A percentile compares a stretch with the other conserved stretches of the same genome.
These are phyloP conservation scores for Brettanomyces naardenensis DNA, from an alignment of 805 yeast species.

Conservation along the genomic window DNA sequence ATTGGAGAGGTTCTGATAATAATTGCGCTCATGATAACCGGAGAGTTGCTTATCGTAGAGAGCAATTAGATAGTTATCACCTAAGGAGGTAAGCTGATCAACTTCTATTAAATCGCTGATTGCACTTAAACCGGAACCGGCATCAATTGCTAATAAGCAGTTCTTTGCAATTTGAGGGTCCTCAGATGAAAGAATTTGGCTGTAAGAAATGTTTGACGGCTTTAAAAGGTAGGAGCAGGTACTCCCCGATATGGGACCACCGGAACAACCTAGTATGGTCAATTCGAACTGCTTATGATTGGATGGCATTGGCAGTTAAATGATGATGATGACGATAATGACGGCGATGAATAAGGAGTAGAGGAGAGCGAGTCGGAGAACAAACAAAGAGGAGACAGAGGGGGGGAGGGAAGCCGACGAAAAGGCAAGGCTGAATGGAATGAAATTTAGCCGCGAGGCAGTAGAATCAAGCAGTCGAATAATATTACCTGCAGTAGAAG, in stretches of 20 bases:
- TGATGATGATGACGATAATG: no score
- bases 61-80: not conserved
- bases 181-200: constrained; percentile 20
- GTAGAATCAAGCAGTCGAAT: no score
- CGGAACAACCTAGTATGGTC: constrained; percentile 69
- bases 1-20: constrained; percentile 1
- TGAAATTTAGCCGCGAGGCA: no score
- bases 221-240: constrained; percentile 66
- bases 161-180: constrained; percentile 10
- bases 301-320: constrained; percentile 11
- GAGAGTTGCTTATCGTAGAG: not conserved
- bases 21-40: not conserved
- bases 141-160: constrained; percentile 59
- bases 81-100: not conserved
- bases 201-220: constrained; percentile 37
- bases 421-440: no score
- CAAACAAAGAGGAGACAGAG: not conserved
- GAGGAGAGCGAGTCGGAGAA: no score
- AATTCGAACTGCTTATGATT: constrained; percentile 37
- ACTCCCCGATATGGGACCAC: constrained; percentile 73
- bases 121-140: constrained; percentile 64
- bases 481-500: no score
- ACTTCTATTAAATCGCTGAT: constrained; percentile 31
- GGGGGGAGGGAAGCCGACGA: no score
- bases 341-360: no score